Conservation (phyloP, 1,284 basidiomycete species). For the Ceratobasidium sp. region DNA sequence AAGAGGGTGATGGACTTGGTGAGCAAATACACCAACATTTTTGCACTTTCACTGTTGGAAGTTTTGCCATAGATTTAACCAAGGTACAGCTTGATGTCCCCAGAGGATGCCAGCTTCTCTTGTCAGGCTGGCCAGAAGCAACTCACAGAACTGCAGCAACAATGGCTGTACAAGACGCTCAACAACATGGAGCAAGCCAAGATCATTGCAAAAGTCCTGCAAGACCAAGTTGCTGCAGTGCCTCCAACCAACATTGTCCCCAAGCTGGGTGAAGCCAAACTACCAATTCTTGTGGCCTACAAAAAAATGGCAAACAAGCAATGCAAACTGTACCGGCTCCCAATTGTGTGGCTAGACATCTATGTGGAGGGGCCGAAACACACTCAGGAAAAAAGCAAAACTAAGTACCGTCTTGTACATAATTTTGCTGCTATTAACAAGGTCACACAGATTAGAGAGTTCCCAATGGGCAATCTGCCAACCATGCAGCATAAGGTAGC, state of each 20-base stretch:
- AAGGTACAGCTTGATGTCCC: constrained; percentile 48
- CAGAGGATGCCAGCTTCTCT: constrained; percentile 24
- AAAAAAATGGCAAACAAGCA: constrained; percentile 38
- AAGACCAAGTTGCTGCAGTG: constrained; percentile 48
- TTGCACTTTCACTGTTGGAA: constrained; percentile 48
- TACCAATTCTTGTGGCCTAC: constrained; percentile 39
- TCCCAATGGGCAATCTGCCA: constrained; percentile 43
- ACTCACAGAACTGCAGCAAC: constrained; percentile 46
- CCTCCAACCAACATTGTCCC: constrained; percentile 48
- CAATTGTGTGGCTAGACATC: constrained; percentile 25
- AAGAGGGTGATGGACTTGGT: constrained; percentile 40
- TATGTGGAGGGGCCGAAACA: too few species aligned
- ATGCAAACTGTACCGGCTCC: neutral
- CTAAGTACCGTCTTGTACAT: constrained; percentile 51
- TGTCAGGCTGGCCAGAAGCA: constrained; percentile 42
- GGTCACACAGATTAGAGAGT: constrained; percentile 48
- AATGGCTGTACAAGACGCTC: constrained; percentile 41
- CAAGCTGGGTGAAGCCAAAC: constrained; percentile 45
- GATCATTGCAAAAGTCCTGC: constrained; percentile 45
- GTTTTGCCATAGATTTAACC: constrained; percentile 48
- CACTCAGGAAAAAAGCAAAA: too few species aligned
- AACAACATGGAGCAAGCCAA: constrained; percentile 48
- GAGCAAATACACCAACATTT: constrained; percentile 49
- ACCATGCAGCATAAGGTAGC: constrained; percentile 43
- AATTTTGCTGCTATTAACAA: constrained; percentile 50